These are phyloP conservation scores for Rhododendron kiyosumense DNA, from an alignment of 148 eudicot genomes.

Conservation along the genomic window DNA sequence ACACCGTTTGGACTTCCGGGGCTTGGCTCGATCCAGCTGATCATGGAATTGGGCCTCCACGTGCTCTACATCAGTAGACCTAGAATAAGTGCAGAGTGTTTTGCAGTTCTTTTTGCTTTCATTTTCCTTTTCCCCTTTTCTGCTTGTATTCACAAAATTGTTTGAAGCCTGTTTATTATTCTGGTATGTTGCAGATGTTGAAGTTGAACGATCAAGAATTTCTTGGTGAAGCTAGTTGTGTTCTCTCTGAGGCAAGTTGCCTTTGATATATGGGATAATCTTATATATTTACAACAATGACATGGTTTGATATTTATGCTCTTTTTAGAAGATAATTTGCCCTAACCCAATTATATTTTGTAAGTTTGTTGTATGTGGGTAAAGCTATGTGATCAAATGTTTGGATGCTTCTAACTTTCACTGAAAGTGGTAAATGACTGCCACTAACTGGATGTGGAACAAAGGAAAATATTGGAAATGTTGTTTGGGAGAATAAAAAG, in stretches of 20 bases:
- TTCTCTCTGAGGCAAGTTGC: slow-evolving; percentile 73
- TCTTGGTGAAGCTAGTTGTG: slow-evolving; percentile 80
- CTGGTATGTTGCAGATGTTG: slow-evolving; percentile 42
- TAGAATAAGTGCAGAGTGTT: background rate
- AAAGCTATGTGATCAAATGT: background rate
- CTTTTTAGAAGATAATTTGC: background rate
- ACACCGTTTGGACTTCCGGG: too few species aligned
- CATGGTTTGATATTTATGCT: background rate
- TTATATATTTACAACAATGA: background rate
- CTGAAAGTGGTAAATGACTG: background rate
- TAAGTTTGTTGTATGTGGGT: background rate
- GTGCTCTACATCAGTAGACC: too few species aligned
- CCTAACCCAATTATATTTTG: background rate
- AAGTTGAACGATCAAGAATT: slow-evolving; percentile 79
- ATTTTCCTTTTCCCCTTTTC: background rate
- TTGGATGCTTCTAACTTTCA: background rate
- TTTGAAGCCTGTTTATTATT: background rate
- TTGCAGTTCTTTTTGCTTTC: background rate
- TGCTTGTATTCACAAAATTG: background rate
- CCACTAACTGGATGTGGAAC: background rate
- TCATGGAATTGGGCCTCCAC: too few species aligned
- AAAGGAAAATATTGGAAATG: background rate
- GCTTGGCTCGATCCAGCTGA: too few species aligned
- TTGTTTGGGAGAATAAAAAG: too few species aligned
- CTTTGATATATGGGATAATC: background rate